Evolutionary conservation across 495 filamentous ascomycete genomes (phyloP).

Genomic region (Podospora pseudoanserina): DNA sequence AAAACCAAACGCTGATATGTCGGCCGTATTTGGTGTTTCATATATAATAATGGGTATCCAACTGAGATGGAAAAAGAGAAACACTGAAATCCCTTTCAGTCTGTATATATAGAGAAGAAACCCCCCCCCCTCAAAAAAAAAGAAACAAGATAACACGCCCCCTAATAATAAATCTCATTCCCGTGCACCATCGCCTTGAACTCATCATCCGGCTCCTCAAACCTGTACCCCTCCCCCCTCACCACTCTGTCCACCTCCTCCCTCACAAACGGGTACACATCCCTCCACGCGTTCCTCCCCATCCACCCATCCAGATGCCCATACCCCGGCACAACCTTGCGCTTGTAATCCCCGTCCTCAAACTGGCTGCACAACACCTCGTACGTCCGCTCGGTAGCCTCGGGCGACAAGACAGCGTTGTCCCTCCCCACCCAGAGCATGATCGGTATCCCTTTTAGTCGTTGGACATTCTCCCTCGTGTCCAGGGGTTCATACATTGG

Average conservation of each 20-base stretch:
- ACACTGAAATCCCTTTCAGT: not conserved
- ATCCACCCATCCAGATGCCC: conserved; percentile 68
- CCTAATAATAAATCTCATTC: conserved; percentile 38
- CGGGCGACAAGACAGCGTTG: conserved; percentile 58
- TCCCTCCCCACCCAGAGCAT: conserved; percentile 56
- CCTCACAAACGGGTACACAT: conserved; percentile 59
- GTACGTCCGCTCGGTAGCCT: conserved; percentile 56
- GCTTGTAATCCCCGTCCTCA: conserved; percentile 45
- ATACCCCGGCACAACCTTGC: conserved; percentile 56
- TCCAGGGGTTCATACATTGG: conserved; percentile 45
- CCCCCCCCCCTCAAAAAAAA: not conserved
- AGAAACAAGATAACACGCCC: not conserved
- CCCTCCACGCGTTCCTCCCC: conserved; percentile 57
- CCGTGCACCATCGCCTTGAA: conserved; percentile 43
- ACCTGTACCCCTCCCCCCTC: conserved; percentile 37
- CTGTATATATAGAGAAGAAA: not conserved
- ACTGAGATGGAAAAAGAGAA: not conserved
- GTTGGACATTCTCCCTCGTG: conserved; percentile 45
- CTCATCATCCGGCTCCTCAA: conserved; percentile 39
- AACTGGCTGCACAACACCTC: conserved; percentile 54
- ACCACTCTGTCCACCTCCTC: conserved; percentile 53
- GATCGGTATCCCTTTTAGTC: conserved; percentile 55
- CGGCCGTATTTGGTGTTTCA: not conserved
- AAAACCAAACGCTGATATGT: not conserved
- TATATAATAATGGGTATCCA: not conserved